These are phyloP conservation scores for Quercus ilex DNA, from an alignment of 306 rosid genomes.

Conservation along the genomic window DNA sequence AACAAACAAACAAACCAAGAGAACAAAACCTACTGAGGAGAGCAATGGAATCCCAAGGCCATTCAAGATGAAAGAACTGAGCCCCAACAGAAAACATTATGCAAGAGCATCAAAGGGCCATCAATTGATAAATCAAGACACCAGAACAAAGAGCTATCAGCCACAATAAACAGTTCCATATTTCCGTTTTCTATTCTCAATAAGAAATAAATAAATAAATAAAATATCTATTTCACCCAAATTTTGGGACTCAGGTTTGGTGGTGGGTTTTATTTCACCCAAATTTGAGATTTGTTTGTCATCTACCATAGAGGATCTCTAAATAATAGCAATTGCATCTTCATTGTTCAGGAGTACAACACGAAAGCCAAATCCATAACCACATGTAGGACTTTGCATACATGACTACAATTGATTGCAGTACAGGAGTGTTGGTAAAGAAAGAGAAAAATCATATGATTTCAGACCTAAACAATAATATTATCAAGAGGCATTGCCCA, in stretches of 20 bases:
- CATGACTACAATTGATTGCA: background rate
- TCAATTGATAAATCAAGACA: no score
- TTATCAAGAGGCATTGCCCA: background rate
- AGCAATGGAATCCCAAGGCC: background rate
- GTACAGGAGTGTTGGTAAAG: background rate
- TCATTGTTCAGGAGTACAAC: background rate
- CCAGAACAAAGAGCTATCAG: no score
- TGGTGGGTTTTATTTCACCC: no score
- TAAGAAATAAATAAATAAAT: no score
- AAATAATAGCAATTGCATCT: background rate
- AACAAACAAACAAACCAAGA: background rate
- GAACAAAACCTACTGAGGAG: background rate
- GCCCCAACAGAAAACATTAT: background rate
- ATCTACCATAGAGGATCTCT: background rate
- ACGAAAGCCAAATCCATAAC: background rate
- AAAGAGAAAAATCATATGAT: background rate
- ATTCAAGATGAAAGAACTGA: background rate
- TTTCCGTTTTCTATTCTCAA: no score
- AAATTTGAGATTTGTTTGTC: background rate
- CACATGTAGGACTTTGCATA: background rate
- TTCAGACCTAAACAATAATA: background rate
- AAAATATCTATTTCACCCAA: no score
- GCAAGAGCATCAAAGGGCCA: background rate
- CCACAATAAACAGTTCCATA: no score
- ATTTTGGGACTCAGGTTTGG: no score